Percentiles rank a stretch among this genome's conserved stretches.
These are phyloP conservation scores for Nepenthes mirabilis DNA, from an alignment of 148 eudicot genomes.

Conservation along the genomic window DNA sequence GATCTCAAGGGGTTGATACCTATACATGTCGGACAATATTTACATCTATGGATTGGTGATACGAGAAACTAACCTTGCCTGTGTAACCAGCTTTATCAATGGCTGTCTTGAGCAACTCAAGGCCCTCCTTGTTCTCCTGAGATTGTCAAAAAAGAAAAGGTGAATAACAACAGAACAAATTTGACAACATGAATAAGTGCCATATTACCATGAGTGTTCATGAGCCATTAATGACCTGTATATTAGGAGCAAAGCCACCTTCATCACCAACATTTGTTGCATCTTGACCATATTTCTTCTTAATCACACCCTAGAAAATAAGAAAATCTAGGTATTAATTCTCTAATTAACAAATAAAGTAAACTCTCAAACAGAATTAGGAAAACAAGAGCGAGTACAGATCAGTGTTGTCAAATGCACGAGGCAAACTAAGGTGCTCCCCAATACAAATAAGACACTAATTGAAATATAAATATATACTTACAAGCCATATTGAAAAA, in stretches of 20 bases:
- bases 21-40: too few relatives aligned
- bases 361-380: too few relatives aligned
- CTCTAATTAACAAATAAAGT: neutral
- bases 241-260: slow-evolving; percentile 99
- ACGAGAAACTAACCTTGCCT: slow-evolving; percentile 43
- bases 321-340: neutral
- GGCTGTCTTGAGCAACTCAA: slow-evolving; percentile 90
- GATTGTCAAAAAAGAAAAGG: slow-evolving; percentile 7
- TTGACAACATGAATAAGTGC: too few relatives aligned
- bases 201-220: neutral
- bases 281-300: slow-evolving; percentile 98
- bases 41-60: too few relatives aligned
- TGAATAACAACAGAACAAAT: neutral
- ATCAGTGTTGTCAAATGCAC: too few relatives aligned
- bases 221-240: slow-evolving; percentile 38
- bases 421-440: too few relatives aligned
- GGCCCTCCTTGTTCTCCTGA: slow-evolving; percentile 99
- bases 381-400: too few relatives aligned
- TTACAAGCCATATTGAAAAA: too few relatives aligned
- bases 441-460: too few relatives aligned
- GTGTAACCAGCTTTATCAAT: slow-evolving; percentile 95
- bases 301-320: slow-evolving; percentile 68
- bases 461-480: too few relatives aligned
- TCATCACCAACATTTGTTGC: slow-evolving; percentile 99
- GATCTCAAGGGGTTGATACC: neutral